Evolutionary conservation across 352 stramenopile species (phyloP).

Genomic region (Hyaloperonospora arabidopsidis): DNA sequence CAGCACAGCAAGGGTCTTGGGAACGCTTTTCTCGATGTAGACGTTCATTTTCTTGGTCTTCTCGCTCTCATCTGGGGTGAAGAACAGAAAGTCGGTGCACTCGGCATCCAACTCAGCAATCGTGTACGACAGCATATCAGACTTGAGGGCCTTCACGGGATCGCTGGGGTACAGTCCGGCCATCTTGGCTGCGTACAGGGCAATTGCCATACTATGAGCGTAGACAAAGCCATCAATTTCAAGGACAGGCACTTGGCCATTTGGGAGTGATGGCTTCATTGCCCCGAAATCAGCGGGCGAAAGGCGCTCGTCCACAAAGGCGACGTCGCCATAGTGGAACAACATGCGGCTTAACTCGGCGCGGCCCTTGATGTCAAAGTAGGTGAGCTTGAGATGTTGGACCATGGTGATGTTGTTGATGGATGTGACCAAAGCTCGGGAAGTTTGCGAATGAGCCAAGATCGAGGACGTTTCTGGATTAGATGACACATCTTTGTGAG

Average conservation of each 20-base stretch:
- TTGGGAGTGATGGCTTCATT: slow-evolving; percentile 48
- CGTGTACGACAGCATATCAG: slow-evolving; percentile 42
- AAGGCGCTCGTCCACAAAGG: slow-evolving; percentile 34
- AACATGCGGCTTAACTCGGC: slow-evolving; percentile 47
- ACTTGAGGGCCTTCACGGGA: slow-evolving; percentile 45
- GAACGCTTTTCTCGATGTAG: slow-evolving; percentile 33
- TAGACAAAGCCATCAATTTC: slow-evolving; percentile 42
- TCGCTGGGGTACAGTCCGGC: slow-evolving; percentile 54
- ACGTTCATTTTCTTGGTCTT: slow-evolving; percentile 39
- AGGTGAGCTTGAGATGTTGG: slow-evolving; percentile 42
- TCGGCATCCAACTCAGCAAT: slow-evolving; percentile 32
- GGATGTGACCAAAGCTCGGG: too few species aligned
- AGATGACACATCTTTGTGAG: too few species aligned
- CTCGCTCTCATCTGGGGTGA: slow-evolving; percentile 33
- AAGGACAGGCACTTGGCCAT: slow-evolving; percentile 46
- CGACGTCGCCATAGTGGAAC: slow-evolving; percentile 31
- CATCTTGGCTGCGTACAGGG: slow-evolving; percentile 46
- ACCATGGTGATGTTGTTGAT: too few species aligned
- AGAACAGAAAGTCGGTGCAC: slow-evolving; percentile 24
- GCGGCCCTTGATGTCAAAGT: slow-evolving; percentile 44
- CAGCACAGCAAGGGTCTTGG: slow-evolving; percentile 24
- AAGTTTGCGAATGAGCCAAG: too few species aligned
- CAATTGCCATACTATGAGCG: slow-evolving; percentile 51
- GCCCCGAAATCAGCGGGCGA: slow-evolving; percentile 19
- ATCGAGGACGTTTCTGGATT: too few species aligned